These are phyloP conservation scores for Talaromyces albobiverticillius DNA, from an alignment of 2,329 filamentous ascomycete genomes.

Conservation along the genomic window DNA sequence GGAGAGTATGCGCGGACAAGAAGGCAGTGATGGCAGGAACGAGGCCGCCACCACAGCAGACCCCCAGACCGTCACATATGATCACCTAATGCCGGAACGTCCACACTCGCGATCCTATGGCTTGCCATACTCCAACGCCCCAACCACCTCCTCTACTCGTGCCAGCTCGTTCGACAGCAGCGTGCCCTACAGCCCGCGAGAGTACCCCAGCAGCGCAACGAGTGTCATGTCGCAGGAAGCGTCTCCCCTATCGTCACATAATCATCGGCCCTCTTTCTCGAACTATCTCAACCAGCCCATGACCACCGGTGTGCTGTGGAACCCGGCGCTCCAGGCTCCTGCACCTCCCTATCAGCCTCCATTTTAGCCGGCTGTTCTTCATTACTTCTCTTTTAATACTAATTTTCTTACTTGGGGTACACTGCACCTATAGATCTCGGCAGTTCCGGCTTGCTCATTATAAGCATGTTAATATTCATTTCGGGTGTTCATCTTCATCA, in stretches of 20 bases:
- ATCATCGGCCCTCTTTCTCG: conserved; percentile 5
- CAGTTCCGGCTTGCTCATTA: not conserved
- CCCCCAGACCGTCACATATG: conserved; percentile 6
- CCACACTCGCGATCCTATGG: not conserved
- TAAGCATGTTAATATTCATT: not conserved
- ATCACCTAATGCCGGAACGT: conserved; percentile 7
- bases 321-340: conserved; percentile 8
- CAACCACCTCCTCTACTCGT: conserved; percentile 5
- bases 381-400: not conserved
- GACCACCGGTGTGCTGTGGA: conserved; percentile 10
- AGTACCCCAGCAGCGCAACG: conserved; percentile 11
- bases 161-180: conserved; percentile 16
- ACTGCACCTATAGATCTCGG: not conserved
- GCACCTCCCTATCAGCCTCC: conserved; percentile 9
- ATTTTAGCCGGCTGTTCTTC: not conserved
- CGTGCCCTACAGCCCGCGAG: conserved; percentile 12
- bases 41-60: conserved; percentile 6
- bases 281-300: conserved; percentile 13
- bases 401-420: not conserved
- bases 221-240: conserved; percentile 16
- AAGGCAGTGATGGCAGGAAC: conserved; percentile 8
- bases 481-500: not conserved
- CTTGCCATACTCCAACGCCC: conserved; percentile 2
- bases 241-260: conserved; percentile 1
- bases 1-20: too few relatives aligned